Conservation (phyloP, 116 monocot genomes). For the Posidonia oceanica region DNA sequence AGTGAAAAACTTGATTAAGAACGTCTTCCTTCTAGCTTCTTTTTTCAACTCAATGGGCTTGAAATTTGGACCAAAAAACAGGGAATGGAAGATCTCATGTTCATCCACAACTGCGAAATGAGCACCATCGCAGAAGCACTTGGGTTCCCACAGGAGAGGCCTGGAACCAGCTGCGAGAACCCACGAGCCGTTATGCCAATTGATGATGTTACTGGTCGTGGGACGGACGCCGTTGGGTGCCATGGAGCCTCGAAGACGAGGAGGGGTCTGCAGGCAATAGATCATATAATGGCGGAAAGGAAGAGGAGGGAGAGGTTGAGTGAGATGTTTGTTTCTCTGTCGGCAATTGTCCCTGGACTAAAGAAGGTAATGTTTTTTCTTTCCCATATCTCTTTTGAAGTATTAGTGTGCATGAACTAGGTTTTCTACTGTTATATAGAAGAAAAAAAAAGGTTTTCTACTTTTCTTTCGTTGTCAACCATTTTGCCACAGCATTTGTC, state of each 20-base stretch:
- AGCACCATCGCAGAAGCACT: background rate
- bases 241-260: background rate
- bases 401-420: background rate
- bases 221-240: background rate
- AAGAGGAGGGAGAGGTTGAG: slow-evolving; percentile 45
- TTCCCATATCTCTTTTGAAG: too few species aligned
- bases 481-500: too few species aligned
- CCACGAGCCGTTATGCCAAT: background rate
- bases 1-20: too few species aligned
- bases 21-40: too few species aligned
- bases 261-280: slow-evolving; percentile 7
- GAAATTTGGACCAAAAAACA: background rate
- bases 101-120: background rate
- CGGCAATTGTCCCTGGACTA: slow-evolving; percentile 36
- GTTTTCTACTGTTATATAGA: background rate
- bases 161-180: background rate
- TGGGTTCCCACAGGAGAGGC: background rate
- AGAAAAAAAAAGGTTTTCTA: background rate
- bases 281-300: slow-evolving; percentile 46
- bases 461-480: too few species aligned
- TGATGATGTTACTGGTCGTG: too few species aligned
- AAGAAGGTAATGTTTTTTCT: slow-evolving; percentile 27
- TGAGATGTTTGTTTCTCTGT: slow-evolving; percentile 37
- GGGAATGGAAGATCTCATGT: background rate
- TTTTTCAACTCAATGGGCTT: too few species aligned